These are phyloP conservation scores for Ramalina intermedia DNA, from an alignment of 495 filamentous ascomycete genomes.

Conservation along the genomic window DNA sequence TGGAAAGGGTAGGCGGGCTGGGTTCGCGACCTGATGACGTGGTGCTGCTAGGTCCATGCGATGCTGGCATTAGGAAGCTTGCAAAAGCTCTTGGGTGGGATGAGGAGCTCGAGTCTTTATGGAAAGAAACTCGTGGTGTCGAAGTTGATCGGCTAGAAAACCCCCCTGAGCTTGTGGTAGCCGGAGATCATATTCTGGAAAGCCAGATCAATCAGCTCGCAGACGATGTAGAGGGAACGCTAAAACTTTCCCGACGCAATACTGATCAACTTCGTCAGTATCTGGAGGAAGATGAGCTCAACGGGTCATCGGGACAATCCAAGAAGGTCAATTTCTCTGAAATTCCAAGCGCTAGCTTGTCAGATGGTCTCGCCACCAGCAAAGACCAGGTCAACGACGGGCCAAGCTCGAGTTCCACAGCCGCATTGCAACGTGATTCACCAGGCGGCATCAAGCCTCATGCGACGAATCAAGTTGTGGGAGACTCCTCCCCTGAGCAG, in stretches of 20 bases:
- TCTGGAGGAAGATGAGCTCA: slow-evolving; percentile 14
- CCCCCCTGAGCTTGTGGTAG: slow-evolving; percentile 21
- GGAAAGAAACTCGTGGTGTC: slow-evolving; percentile 31
- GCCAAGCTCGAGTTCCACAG: too few relatives aligned
- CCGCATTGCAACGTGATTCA: too few relatives aligned
- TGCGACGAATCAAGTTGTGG: too few relatives aligned
- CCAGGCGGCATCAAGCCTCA: too few relatives aligned
- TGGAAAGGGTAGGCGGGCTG: slow-evolving; percentile 68
- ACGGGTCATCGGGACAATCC: too few relatives aligned
- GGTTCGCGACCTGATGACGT: slow-evolving; percentile 69
- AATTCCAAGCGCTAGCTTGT: too few relatives aligned
- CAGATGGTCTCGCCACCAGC: too few relatives aligned
- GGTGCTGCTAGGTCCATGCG: slow-evolving; percentile 58
- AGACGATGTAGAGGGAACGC: slow-evolving; percentile 35
- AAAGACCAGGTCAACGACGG: too few relatives aligned
- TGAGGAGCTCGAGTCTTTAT: slow-evolving; percentile 64
- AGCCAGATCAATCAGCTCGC: slow-evolving; percentile 40
- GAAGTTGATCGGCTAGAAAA: not conserved
- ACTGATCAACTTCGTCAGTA: slow-evolving; percentile 25
- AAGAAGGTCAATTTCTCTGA: too few relatives aligned
- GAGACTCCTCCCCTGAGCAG: too few relatives aligned
- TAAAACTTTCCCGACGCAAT: slow-evolving; percentile 34
- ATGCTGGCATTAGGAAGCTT: slow-evolving; percentile 68
- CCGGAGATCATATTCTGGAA: slow-evolving; percentile 40
- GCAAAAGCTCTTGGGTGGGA: slow-evolving; percentile 75